Conservation (phyloP, 345 rosid species). For the Gossypium arboreum region DNA sequence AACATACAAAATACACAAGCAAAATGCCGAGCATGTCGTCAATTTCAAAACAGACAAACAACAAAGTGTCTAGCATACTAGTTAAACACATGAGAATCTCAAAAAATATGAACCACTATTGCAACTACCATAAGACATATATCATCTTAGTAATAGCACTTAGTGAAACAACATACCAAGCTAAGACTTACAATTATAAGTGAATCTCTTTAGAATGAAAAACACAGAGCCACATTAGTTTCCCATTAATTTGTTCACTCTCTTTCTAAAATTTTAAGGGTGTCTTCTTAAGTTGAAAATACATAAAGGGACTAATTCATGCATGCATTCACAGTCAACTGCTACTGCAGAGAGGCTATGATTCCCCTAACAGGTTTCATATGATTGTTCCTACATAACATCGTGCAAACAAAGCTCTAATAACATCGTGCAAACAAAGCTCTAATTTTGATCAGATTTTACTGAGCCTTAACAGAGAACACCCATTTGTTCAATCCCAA, state of each 20-base stretch:
- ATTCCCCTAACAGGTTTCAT: not conserved
- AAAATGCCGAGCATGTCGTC: not conserved
- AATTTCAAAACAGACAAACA: not conserved
- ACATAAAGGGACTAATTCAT: not conserved
- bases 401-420: not conserved
- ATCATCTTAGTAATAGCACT: not conserved
- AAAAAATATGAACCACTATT: not conserved
- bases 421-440: not conserved
- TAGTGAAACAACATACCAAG: not conserved
- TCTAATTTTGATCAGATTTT: conserved; percentile 6
- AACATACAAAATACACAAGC: not conserved
- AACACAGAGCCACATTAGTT: not conserved
- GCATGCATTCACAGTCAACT: not conserved
- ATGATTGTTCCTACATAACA: not conserved
- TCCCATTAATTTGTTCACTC: not conserved
- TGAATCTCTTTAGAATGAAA: not conserved
- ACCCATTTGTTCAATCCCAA: not conserved
- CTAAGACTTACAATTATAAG: not conserved
- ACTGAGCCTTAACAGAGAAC: not conserved
- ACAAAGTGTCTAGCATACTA: not conserved
- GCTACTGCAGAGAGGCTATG: not conserved
- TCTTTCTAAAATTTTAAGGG: not conserved
- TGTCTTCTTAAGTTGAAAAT: not conserved
- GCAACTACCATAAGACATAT: not conserved
- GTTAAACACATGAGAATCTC: not conserved